phyloP scores from a whole-genome alignment of 768 basidiomycete genomes.

The Mycena epipterygia region DNA sequence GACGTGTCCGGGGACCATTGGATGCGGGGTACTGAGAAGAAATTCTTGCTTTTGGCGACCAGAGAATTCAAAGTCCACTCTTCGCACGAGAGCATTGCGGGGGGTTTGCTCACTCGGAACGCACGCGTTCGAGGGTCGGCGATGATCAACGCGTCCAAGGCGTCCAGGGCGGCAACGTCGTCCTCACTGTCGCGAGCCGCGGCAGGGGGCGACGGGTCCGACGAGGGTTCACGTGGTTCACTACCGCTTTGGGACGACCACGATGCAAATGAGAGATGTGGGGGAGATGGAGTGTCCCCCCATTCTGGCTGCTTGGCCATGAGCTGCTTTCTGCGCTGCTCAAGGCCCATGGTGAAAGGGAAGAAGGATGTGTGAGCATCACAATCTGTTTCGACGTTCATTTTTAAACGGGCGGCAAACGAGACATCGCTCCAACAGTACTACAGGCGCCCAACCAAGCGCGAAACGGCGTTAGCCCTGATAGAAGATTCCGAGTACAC shows the following conservation, averaged over 20 bases:
- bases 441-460: not conserved
- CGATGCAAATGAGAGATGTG: constrained; percentile 25
- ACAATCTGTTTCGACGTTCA: not conserved
- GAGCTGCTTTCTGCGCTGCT: constrained; percentile 39
- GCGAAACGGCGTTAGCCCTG: not conserved
- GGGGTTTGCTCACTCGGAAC: not conserved
- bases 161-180: not conserved
- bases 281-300: constrained; percentile 36
- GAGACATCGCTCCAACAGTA: not conserved
- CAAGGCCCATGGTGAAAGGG: constrained; percentile 32
- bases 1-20: constrained; percentile 48
- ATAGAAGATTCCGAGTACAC: not conserved
- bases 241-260: constrained; percentile 23
- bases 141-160: constrained; percentile 25
- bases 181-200: not conserved
- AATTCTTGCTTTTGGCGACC: constrained; percentile 54
- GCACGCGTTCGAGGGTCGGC: not conserved
- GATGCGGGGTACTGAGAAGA: constrained; percentile 57
- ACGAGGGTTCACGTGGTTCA: not conserved
- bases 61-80: constrained; percentile 67
- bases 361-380: not conserved
- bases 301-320: constrained; percentile 35
- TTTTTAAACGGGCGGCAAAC: constrained; percentile 20
- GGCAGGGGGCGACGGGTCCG: constrained; percentile 12
- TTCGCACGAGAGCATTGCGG: constrained; percentile 50